These are phyloP conservation scores for Candida pseudoviswanathii DNA, from an alignment of 1,139 yeast species.

Conservation along the genomic window DNA sequence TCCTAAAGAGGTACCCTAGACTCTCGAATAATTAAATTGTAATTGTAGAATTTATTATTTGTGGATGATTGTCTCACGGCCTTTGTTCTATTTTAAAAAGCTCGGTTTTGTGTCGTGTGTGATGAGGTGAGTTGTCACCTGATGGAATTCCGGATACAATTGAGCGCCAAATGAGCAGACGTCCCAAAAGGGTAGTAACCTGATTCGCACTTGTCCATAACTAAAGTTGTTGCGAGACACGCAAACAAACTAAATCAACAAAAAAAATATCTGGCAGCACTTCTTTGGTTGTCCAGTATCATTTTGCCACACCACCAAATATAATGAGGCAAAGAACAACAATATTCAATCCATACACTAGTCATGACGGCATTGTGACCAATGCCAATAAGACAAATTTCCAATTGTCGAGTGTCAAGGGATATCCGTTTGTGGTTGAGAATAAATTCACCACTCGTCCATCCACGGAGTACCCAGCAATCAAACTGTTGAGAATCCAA, in stretches of 20 bases:
- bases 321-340: constrained; percentile 37
- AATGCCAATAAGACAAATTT: constrained; percentile 19
- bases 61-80: background rate
- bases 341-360: constrained; percentile 28
- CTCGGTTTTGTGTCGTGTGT: background rate
- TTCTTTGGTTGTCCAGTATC: background rate
- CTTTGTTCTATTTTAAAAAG: background rate
- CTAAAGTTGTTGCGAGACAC: too few relatives aligned
- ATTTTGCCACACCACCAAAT: background rate
- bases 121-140: background rate
- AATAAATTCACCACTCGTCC: constrained; percentile 19
- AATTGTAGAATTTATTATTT: background rate
- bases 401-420: constrained; percentile 16
- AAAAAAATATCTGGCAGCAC: background rate
- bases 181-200: too few relatives aligned
- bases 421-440: constrained; percentile 21
- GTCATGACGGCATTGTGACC: constrained; percentile 29
- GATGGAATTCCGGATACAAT: background rate
- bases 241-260: background rate
- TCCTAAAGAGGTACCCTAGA: too few relatives aligned
- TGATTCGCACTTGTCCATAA: too few relatives aligned
- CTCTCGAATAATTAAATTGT: too few relatives aligned
- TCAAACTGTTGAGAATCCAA: constrained; percentile 29
- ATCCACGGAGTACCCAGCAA: constrained; percentile 8
- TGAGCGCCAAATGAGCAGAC: too few relatives aligned